phyloP scores from a whole-genome alignment of 306 rosid genomes.

The Citrullus colocynthis region DNA sequence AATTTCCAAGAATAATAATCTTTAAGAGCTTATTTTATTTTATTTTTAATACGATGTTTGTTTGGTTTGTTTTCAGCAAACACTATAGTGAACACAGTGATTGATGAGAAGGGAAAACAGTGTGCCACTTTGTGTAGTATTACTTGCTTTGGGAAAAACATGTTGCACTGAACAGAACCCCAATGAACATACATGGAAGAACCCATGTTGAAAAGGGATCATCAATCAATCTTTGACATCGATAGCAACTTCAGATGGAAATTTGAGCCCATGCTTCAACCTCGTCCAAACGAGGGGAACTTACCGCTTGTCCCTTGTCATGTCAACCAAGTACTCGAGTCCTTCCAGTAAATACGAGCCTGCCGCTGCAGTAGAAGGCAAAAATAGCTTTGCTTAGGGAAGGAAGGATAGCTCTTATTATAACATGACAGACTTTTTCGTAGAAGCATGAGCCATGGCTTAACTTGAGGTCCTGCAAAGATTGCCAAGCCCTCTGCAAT shows the following conservation, averaged over 20 bases:
- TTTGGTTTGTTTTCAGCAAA: not conserved
- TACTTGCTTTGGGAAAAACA: not conserved
- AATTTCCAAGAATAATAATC: not conserved
- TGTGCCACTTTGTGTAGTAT: not conserved
- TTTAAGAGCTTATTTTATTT: too few relatives aligned
- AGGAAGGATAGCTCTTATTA: not conserved
- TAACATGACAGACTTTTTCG: constrained; percentile 40
- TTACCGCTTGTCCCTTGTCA: constrained; percentile 48
- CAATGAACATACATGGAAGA: not conserved
- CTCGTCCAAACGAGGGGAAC: constrained; percentile 61
- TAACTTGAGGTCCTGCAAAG: constrained; percentile 87
- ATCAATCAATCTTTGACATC: constrained; percentile 66
- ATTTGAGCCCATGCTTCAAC: constrained; percentile 85
- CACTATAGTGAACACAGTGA: not conserved
- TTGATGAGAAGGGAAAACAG: not conserved
- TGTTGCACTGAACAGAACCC: not conserved
- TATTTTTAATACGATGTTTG: not conserved
- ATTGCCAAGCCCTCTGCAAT: constrained; percentile 88
- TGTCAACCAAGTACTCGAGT: constrained; percentile 22
- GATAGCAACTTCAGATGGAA: constrained; percentile 45
- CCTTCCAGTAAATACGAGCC: constrained; percentile 72
- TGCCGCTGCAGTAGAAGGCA: constrained; percentile 26
- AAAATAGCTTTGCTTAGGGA: not conserved
- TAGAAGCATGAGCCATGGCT: constrained; percentile 98
- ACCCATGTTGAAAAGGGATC: not conserved